These are phyloP conservation scores for Teratosphaeria epicoccoides DNA, from an alignment of 2,329 filamentous ascomycete species.

Conservation along the genomic window DNA sequence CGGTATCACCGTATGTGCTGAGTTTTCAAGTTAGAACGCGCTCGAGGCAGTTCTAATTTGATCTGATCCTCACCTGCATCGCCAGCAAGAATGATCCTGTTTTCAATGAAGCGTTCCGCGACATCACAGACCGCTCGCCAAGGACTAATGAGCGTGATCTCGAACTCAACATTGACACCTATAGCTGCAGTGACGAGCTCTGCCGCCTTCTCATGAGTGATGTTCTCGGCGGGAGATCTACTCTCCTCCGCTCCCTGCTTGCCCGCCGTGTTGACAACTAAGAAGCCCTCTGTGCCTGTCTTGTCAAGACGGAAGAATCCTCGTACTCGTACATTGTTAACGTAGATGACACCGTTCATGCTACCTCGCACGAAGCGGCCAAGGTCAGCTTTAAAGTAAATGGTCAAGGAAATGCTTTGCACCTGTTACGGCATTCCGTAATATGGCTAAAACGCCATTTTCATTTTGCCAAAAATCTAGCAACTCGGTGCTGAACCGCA, in stretches of 20 bases:
- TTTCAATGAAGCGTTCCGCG: conserved; percentile 8
- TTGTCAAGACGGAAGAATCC: conserved; percentile 16
- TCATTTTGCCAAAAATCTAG: conserved; percentile 11
- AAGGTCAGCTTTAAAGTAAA: conserved; percentile 15
- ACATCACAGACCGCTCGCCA: conserved; percentile 12
- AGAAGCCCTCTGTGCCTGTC: conserved; percentile 12
- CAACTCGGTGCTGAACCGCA: conserved; percentile 8
- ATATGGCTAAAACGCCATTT: conserved; percentile 8
- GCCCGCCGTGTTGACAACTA: conserved; percentile 15
- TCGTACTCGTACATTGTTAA: conserved; percentile 11
- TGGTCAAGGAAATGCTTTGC: conserved; percentile 10
- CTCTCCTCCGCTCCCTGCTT: conserved; percentile 11
- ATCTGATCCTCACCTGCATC: conserved; percentile 5
- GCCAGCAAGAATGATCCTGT: conserved; percentile 7
- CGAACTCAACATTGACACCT: conserved; percentile 11
- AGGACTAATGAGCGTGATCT: conserved; percentile 9
- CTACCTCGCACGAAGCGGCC: conserved; percentile 10
- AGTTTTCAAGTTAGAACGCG: not conserved
- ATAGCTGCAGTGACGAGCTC: conserved; percentile 11
- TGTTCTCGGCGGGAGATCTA: conserved; percentile 8
- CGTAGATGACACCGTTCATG: conserved; percentile 17
- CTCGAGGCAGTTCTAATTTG: not conserved
- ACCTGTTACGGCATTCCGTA: conserved; percentile 3
- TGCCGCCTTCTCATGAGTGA: conserved; percentile 6
- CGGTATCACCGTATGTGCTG: not conserved